Percentiles rank a stretch among this genome's conserved stretches.
Conservation (phyloP, 2,329 filamentous ascomycete species). For the Venturia carpophila region DNA sequence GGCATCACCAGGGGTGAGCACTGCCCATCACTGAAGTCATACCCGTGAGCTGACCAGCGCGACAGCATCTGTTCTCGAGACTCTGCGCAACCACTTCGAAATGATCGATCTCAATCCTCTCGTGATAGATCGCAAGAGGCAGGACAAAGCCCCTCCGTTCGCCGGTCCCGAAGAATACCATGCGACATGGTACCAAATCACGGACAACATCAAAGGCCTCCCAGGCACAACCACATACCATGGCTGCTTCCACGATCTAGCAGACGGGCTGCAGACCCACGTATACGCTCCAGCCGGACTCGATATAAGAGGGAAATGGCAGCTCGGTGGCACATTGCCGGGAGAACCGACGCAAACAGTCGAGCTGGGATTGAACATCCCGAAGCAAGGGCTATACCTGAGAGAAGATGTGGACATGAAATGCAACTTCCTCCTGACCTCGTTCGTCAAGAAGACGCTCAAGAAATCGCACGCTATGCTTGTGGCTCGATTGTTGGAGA, state of each 20-base stretch:
- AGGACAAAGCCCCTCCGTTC: constrained; percentile 55
- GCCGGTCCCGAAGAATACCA: constrained; percentile 62
- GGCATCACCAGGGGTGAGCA: constrained; percentile 48
- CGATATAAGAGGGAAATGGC: constrained; percentile 73
- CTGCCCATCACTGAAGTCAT: neutral
- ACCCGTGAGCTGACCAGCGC: neutral
- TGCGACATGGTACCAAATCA: constrained; percentile 61
- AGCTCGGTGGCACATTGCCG: constrained; percentile 60
- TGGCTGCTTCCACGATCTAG: constrained; percentile 68
- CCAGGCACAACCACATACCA: constrained; percentile 69
- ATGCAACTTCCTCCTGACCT: constrained; percentile 67
- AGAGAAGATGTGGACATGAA: constrained; percentile 79
- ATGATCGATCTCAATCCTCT: constrained; percentile 89
- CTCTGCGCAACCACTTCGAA: constrained; percentile 67
- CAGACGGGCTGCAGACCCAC: constrained; percentile 70
- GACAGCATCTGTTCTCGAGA: constrained; percentile 57
- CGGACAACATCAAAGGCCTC: constrained; percentile 54
- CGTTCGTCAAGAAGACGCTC: constrained; percentile 75
- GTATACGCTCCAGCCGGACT: constrained; percentile 75
- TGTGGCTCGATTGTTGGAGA: constrained; percentile 46
- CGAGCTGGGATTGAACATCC: constrained; percentile 60
- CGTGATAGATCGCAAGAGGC: constrained; percentile 62
- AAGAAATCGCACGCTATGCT: constrained; percentile 66
- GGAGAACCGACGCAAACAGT: constrained; percentile 59
- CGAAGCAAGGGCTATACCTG: constrained; percentile 64